Evolutionary conservation across 768 basidiomycete genomes (phyloP), one percentile per base, ranked within the genome.

Genomic region (Ramaria sp.): DNA sequence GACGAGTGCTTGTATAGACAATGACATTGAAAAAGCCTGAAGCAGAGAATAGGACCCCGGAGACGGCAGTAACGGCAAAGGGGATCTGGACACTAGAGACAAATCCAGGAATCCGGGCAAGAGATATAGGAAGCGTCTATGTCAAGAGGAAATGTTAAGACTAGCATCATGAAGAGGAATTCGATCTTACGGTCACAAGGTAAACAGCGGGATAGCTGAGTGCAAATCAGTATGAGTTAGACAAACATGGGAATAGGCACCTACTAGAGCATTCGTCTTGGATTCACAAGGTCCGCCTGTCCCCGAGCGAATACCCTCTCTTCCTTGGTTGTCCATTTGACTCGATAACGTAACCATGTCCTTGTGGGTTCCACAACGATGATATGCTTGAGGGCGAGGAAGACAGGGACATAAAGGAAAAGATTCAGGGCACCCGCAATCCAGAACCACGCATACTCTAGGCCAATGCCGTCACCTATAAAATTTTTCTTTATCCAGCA

Each of bases 361-460:
- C 59, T 45, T 9, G 59, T 33, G 38, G 24, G 66, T 43, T 69
- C 70, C 20, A 74, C 63, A 19, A 66, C 59, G 11, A 77, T 50
- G 59, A 72, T 60, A 42, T 72, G 72, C 7, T 66, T 63, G 60
- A 79, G 66, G 11, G 74, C 70, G 13, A 78, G 63, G 46, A 72
- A 75, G 61, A 77, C 74, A 38, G 74, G 69, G 6, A 71, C 62
- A 59, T 80, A 80, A 7, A 78, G 67, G 12, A 75, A 51, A 39
- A 75, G 48, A 66, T 75, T 75, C 11, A 70, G 49, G 31, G 74
- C 62, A 1, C 71, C 75, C 0, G 78, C 66, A 6, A 74, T 53
- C 78, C 79, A 81, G 42, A 79, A 65, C 76, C 77, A 79, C n/a
- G 76, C 54, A 57, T 79, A 80, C 57, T 79, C 78, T 3, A 78